A percentile compares a stretch with the other conserved stretches of the same genome.
These are phyloP conservation scores for Podaxis sp. DNA, from an alignment of 768 basidiomycete species.

Conservation along the genomic window DNA sequence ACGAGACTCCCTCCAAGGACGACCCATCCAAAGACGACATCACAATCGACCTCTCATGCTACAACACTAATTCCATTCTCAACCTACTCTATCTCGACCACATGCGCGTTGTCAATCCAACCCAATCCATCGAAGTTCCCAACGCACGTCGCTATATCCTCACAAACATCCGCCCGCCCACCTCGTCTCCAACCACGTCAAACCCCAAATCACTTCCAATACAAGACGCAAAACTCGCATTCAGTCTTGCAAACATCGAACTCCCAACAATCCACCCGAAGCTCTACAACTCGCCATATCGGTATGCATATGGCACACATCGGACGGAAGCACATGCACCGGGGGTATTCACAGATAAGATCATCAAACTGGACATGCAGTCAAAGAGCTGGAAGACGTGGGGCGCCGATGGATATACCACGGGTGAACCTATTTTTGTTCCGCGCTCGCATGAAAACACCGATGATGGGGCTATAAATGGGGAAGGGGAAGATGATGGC, in stretches of 20 bases:
- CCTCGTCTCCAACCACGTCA: background rate
- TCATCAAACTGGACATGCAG: slow-evolving; percentile 8
- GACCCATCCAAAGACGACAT: background rate
- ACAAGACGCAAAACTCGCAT: background rate
- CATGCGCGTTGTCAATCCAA: background rate
- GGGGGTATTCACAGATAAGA: slow-evolving; percentile 8
- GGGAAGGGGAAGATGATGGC: slow-evolving; percentile 1
- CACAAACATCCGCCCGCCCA: background rate
- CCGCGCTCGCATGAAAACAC: background rate
- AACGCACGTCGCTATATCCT: slow-evolving; percentile 4
- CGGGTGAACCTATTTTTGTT: slow-evolving; percentile 3
- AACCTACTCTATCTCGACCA: slow-evolving; percentile 8
- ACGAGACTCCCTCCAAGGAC: background rate
- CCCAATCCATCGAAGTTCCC: slow-evolving; percentile 1
- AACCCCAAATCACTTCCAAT: background rate
- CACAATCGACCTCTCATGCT: slow-evolving; percentile 8
- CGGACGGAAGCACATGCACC: background rate
- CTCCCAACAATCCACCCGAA: slow-evolving; percentile 8
- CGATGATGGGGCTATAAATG: background rate
- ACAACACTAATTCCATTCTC: slow-evolving; percentile 4
- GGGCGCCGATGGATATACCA: slow-evolving; percentile 10
- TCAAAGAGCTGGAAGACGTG: background rate
- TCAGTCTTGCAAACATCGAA: background rate
- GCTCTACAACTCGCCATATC: background rate
- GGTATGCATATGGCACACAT: slow-evolving; percentile 5